Evolutionary conservation across 2,329 filamentous ascomycete genomes (phyloP).

Genomic region (Hymenoscyphus albidus): DNA sequence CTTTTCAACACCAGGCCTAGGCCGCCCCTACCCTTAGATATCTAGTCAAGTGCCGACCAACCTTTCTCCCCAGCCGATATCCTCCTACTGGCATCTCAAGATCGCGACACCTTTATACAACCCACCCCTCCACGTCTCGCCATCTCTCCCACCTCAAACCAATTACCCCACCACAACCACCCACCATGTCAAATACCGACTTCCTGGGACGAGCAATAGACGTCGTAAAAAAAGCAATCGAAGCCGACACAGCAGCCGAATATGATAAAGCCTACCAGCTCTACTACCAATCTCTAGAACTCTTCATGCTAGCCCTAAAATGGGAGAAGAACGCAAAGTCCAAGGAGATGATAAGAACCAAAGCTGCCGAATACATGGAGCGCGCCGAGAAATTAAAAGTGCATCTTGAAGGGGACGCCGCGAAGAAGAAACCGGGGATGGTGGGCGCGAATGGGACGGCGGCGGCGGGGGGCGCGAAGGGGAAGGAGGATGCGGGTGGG

Average conservation of each 20-base stretch:
- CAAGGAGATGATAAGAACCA: conserved; percentile 95
- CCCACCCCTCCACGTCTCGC: not conserved
- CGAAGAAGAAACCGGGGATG: conserved; percentile 66
- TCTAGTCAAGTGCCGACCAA: not conserved
- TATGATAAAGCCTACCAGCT: conserved; percentile 96
- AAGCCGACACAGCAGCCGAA: conserved; percentile 89
- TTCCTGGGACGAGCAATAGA: conserved; percentile 96
- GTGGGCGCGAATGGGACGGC: conserved; percentile 69
- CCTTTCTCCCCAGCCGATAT: not conserved
- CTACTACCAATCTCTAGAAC: conserved; percentile 93
- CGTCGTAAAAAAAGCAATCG: conserved; percentile 95
- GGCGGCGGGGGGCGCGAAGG: conserved; percentile 59
- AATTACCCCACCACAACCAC: conserved; percentile 12
- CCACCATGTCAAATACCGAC: conserved; percentile 87
- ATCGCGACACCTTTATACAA: not conserved
- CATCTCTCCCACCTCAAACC: conserved; percentile 5
- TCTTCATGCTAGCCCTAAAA: conserved; percentile 98
- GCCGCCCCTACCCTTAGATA: not conserved
- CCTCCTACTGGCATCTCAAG: not conserved
- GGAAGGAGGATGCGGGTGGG: conserved; percentile 52
- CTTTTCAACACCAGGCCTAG: not conserved
- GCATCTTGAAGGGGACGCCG: conserved; percentile 73
- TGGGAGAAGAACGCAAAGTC: conserved; percentile 99
- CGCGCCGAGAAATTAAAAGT: conserved; percentile 96
- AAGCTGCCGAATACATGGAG: conserved; percentile 97